Base-by-base conservation (phyloP, 495 filamentous ascomycete genomes). In the Saxophila tyrrhenica region DNA sequence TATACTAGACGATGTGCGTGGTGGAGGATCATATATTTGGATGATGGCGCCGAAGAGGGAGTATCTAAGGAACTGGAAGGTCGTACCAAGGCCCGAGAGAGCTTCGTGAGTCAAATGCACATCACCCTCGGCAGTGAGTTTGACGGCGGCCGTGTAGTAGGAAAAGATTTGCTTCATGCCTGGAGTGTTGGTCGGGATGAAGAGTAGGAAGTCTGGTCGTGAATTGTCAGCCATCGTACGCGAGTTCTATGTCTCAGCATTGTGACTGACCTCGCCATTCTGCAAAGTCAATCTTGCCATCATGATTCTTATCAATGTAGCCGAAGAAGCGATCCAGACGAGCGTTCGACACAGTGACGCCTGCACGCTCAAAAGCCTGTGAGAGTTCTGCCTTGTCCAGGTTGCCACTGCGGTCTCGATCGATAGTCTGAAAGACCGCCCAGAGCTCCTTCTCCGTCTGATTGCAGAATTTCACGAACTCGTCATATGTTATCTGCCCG, bases 71-170 rank as follows among this genome's bases (percentile, higher is more conserved):
- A 88, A 87, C 68, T 75, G 73, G 69, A 73, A 69, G 68, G 79
- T 78, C 80, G 77, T 95, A 97, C 94, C 94, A 91, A 94, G 75
- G 71, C 89, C 85, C 75, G 94, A 79, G 61, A 92, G 76, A 60
- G 81, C 80, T 67, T 92, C 87, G 72, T 92, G 88, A 72, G 83
- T 86, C 58, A 98, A 82, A 59, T 86, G 76, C 59, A 92, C 90
- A 75, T 98, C 92, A 64, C 92, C 92, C 76, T 98, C 92, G 52
- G 86, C 73, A 68, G 89, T 95, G 64, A 98, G 75, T 68, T 84
- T 90, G 64, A 94, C 82, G 60, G 92, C 86, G 21, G 88, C 85
- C 35, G 85, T 83, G 69, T 94, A 98, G 70, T 95, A 97, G 51
- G 87, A 88, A 54, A 96, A 74, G 39, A 95, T 86, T 48, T 88